Conservation (phyloP, 2,329 filamentous ascomycete genomes). For the Trichoderma pleuroti region DNA sequence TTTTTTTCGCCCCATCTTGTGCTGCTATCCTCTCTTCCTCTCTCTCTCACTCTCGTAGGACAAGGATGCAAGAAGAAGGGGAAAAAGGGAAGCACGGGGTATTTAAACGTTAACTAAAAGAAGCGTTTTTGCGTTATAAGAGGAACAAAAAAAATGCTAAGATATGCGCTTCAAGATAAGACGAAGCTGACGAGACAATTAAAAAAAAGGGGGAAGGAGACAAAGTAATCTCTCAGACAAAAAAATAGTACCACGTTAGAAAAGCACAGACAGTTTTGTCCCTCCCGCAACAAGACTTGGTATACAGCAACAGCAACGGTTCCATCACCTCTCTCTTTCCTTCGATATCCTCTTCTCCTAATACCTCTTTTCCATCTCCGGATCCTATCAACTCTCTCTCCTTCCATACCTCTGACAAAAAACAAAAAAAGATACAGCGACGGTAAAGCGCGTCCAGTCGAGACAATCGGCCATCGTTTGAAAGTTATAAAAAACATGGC, state of each 20-base stretch:
- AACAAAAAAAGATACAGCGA: not conserved
- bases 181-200: conserved; percentile 7
- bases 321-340: not conserved
- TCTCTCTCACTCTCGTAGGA: not conserved
- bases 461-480: not conserved
- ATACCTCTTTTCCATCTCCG: not conserved
- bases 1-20: not conserved
- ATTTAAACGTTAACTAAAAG: conserved; percentile 15
- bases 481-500: not conserved
- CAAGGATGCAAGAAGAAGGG: not conserved
- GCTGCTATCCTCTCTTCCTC: not conserved
- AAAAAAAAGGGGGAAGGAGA: not conserved
- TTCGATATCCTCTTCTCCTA: not conserved
- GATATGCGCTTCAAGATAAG: conserved; percentile 2
- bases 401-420: not conserved
- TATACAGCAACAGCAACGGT: not conserved
- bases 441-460: not conserved
- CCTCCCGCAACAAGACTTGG: conserved; percentile 13
- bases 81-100: conserved; percentile 2
- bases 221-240: not conserved
- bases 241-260: conserved; percentile 6
- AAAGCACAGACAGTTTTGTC: conserved; percentile 4
- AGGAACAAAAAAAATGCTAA: conserved; percentile 12
- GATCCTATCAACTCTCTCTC: not conserved
- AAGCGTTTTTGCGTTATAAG: conserved; percentile 6